Percentiles rank a stretch among this genome's conserved stretches.
Evolutionary conservation across 768 basidiomycete genomes (phyloP).

Genomic region (Mrakia gelida): DNA sequence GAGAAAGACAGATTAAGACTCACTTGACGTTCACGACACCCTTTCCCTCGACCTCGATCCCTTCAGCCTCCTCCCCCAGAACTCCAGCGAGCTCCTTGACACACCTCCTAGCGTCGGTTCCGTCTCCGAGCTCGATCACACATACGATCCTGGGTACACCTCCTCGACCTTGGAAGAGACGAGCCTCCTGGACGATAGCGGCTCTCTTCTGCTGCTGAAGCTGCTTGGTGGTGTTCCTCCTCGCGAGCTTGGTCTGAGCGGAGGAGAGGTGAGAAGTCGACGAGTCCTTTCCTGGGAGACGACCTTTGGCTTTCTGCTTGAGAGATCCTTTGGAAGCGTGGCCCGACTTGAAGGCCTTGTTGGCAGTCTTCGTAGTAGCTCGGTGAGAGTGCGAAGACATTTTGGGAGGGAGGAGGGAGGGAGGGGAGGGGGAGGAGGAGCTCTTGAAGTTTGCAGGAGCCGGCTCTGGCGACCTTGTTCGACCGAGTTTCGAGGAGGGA

Average conservation of each 20-base stretch:
- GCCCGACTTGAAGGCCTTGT: slow-evolving; percentile 81
- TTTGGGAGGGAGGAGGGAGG: not conserved
- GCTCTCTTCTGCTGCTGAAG: slow-evolving; percentile 66
- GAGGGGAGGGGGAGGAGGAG: not conserved
- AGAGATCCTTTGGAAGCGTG: slow-evolving; percentile 69
- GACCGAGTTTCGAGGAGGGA: not conserved
- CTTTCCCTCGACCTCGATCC: slow-evolving; percentile 43
- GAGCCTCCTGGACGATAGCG: slow-evolving; percentile 62
- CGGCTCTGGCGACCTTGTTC: not conserved
- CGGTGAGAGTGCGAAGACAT: slow-evolving; percentile 53
- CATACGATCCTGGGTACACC: slow-evolving; percentile 78
- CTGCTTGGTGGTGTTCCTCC: slow-evolving; percentile 82
- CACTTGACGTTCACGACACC: slow-evolving; percentile 66
- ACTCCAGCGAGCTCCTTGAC: slow-evolving; percentile 59
- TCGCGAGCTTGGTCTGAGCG: slow-evolving; percentile 69
- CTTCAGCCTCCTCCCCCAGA: slow-evolving; percentile 56
- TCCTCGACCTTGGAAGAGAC: slow-evolving; percentile 57
- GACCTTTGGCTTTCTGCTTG: slow-evolving; percentile 81
- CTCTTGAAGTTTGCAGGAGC: not conserved
- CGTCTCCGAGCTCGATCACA: slow-evolving; percentile 70
- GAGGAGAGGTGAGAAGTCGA: slow-evolving; percentile 38
- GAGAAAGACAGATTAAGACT: slow-evolving; percentile 37
- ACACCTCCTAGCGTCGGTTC: slow-evolving; percentile 48
- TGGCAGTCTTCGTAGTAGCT: slow-evolving; percentile 81
- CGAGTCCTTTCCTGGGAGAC: slow-evolving; percentile 18